phyloP scores from a whole-genome alignment of 352 stramenopile genomes.

The Pilasporangium apinafurcum region DNA sequence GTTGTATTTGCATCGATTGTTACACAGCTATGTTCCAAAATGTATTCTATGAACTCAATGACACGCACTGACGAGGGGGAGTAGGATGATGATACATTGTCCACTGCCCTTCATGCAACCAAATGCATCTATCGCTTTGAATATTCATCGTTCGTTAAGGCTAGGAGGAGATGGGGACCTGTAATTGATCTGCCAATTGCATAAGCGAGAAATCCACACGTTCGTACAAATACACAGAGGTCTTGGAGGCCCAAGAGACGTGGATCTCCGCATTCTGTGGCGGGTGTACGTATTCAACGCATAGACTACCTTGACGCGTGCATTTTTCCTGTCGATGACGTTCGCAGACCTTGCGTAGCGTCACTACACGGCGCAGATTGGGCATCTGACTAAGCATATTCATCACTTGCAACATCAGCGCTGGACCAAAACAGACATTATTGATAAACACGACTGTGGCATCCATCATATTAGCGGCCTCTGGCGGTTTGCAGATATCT shows the following conservation, averaged over 20 bases:
- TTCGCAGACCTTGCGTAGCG: slow-evolving; percentile 75
- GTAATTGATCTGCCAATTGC: slow-evolving; percentile 28
- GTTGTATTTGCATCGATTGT: no score
- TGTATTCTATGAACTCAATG: no score
- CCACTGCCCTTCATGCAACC: no score
- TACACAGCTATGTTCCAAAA: no score
- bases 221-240: slow-evolving; percentile 72
- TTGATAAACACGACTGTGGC: slow-evolving; percentile 86
- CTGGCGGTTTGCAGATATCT: slow-evolving; percentile 63
- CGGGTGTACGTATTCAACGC: slow-evolving; percentile 65
- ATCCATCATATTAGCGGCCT: slow-evolving; percentile 46
- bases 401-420: slow-evolving; percentile 69
- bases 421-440: slow-evolving; percentile 77
- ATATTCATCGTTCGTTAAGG: no score
- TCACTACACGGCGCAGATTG: slow-evolving; percentile 62
- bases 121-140: no score
- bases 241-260: slow-evolving; percentile 78
- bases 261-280: slow-evolving; percentile 59
- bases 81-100: no score
- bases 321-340: slow-evolving; percentile 67
- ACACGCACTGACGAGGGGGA: no score
- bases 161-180: slow-evolving; percentile 1
- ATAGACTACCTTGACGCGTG: slow-evolving; percentile 39
- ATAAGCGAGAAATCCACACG: slow-evolving; percentile 34
- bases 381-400: slow-evolving; percentile 53